Conservation (phyloP, 441 rosid species). For the Bocquillonia castaneifolia region DNA sequence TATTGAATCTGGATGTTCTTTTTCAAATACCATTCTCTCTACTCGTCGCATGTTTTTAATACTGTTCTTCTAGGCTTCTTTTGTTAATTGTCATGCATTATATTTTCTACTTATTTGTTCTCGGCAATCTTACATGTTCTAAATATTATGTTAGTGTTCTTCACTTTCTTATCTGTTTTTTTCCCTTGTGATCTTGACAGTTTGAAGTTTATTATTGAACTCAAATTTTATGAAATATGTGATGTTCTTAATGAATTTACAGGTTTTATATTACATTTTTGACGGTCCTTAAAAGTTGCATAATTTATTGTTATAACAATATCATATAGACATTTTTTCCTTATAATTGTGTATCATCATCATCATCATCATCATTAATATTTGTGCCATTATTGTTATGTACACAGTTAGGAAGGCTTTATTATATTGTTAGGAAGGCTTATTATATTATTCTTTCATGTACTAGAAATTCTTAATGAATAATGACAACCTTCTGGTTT, state of each 20-base stretch:
- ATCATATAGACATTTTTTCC: too few species aligned
- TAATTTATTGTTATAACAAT: slow-evolving; percentile 3
- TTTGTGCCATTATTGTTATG: background rate
- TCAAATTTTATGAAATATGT: background rate
- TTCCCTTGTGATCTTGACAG: background rate
- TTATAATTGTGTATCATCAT: too few species aligned
- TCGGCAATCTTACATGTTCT: background rate
- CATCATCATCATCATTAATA: too few species aligned
- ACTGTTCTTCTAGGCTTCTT: background rate
- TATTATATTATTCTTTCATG: too few species aligned
- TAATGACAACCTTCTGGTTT: background rate
- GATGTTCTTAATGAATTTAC: background rate
- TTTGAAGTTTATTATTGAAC: background rate
- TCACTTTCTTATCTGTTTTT: background rate
- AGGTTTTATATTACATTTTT: background rate
- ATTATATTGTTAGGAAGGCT: too few species aligned
- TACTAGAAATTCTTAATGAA: background rate
- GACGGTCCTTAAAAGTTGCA: background rate
- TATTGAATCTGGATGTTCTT: background rate
- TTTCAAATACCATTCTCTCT: background rate
- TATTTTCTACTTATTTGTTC: background rate
- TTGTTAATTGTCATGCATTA: background rate
- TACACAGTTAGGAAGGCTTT: too few species aligned
- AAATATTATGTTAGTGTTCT: background rate
- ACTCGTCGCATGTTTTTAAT: background rate